Conservation (phyloP, 2,329 filamentous ascomycete genomes). For the Alternaria sp. region DNA sequence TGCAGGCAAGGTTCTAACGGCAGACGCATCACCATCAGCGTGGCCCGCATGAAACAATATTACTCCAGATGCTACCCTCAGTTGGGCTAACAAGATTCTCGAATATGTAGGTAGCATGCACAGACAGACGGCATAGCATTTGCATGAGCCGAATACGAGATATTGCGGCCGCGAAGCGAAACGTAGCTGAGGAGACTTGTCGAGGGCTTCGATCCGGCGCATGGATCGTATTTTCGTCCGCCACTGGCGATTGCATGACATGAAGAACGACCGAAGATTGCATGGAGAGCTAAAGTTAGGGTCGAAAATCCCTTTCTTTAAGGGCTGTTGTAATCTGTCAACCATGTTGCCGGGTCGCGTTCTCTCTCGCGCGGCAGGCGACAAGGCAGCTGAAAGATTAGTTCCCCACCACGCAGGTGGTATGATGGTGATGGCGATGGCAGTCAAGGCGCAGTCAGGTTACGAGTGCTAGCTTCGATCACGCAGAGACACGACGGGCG, state of each 20-base stretch:
- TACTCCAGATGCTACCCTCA: constrained; percentile 24
- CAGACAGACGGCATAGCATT: constrained; percentile 14
- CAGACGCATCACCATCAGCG: constrained; percentile 36
- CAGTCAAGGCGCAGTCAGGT: neutral
- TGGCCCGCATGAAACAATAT: constrained; percentile 37
- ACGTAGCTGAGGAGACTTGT: constrained; percentile 5
- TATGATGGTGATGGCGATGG: neutral
- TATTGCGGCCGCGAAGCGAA: constrained; percentile 7
- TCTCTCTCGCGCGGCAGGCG: constrained; percentile 22
- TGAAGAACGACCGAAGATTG: constrained; percentile 1
- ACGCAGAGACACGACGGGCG: constrained; percentile 7
- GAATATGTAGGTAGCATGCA: constrained; percentile 22
- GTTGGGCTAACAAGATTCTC: constrained; percentile 10
- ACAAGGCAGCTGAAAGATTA: constrained; percentile 13
- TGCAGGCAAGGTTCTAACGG: constrained; percentile 37
- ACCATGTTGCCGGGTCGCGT: constrained; percentile 20
- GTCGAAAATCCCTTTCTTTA: neutral
- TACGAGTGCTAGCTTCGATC: neutral
- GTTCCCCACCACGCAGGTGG: neutral
- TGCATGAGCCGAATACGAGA: constrained; percentile 31
- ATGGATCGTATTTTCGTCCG: constrained; percentile 2
- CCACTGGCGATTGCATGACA: neutral
- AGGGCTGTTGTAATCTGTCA: neutral
- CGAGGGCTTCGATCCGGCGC: constrained; percentile 4
- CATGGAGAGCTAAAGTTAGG: neutral